Evolutionary conservation across 140 eudicot genomes (phyloP), one percentile per base, ranked within the genome.

Genomic region (Erigeron philadelphicus): DNA sequence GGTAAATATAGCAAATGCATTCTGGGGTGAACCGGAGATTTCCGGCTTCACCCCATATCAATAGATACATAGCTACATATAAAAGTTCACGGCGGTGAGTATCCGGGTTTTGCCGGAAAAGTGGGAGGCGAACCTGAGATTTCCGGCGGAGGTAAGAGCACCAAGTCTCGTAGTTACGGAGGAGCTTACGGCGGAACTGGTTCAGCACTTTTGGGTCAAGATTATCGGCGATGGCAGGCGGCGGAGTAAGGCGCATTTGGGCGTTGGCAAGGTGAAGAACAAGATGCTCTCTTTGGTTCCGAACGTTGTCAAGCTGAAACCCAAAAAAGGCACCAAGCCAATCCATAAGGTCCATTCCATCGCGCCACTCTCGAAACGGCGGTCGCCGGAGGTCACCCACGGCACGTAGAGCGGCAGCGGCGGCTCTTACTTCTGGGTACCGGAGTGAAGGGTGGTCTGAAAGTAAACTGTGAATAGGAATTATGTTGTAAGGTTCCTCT

Each of bases 281-380:
- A 8, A 92, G 79, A 68, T 92, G 96, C 79, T 92, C 98, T 23
- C 98, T 77, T 59, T 88, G 96, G 68, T 92, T 88, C 68, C 83
- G 77, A 5, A 92, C 96, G 82, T 81, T 92, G 78, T 88, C 96
- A 49, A 17, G 25, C 64, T 92, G 98, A 67, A 92, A 92, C 66
- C 98, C 98, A 55, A 92, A 92, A 80, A 86, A 88, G 41, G 78
- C 83, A 15, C 98, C 98, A 4, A 92, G 81, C 93, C 96, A 92
- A 54, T 92, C 96, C 72, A 92, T 68, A 56, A 92, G 86, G 83
- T 92, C 98, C 88, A 81, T 75, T 50, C 67, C 77, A 21, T 84
- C 86, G 13, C 57, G 80, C 96, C 95, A 88, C 11, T 72, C 76
- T 0, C 73, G 45, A 64, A 86, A 88, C 49, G 98, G 95, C 56